Evolutionary conservation across 305 asterid species (phyloP).

Genomic region (Solanum hybrid): DNA sequence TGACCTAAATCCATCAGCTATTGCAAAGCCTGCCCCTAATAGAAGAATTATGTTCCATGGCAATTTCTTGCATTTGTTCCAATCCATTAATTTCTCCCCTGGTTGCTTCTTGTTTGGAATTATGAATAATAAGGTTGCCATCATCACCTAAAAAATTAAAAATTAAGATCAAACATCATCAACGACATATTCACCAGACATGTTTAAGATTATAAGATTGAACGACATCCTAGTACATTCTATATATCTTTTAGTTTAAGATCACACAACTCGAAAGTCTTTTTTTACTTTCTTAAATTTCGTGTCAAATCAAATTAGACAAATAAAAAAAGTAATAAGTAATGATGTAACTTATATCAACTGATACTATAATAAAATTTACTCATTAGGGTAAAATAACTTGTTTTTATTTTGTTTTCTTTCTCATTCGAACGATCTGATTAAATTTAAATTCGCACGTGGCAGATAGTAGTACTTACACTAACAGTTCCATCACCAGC

Average conservation of each 20-base stretch:
- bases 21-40: slow-evolving; percentile 86
- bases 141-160: slow-evolving; percentile 48
- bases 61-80: slow-evolving; percentile 89
- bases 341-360: background rate
- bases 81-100: slow-evolving; percentile 91
- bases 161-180: background rate
- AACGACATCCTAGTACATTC: background rate
- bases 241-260: too few species aligned
- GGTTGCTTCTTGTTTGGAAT: slow-evolving; percentile 63
- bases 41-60: slow-evolving; percentile 79
- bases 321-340: too few species aligned
- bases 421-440: background rate
- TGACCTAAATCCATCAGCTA: slow-evolving; percentile 74
- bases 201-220: background rate
- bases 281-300: too few species aligned
- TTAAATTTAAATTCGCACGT: background rate
- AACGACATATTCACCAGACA: background rate
- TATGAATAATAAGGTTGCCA: slow-evolving; percentile 80
- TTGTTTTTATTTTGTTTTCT: accelerated
- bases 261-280: too few species aligned
- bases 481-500: slow-evolving; percentile 95
- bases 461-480: slow-evolving; percentile 17
- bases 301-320: too few species aligned
- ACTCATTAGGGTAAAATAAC: background rate
- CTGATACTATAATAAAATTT: too few species aligned